Conservation (phyloP, 495 filamentous ascomycete species). For the Neurospora sp. region DNA sequence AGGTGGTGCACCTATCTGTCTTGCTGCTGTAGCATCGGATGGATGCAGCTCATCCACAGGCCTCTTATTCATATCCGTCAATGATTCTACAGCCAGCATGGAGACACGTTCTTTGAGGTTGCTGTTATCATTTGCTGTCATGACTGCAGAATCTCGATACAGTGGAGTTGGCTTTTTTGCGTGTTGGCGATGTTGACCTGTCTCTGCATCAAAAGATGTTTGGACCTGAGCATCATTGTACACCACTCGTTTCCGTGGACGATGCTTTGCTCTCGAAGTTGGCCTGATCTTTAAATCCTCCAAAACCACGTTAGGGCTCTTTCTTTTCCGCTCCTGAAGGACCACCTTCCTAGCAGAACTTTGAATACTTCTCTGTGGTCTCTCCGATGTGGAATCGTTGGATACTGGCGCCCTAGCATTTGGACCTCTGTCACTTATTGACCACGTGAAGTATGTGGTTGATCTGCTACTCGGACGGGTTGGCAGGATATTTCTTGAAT, state of each 20-base stretch:
- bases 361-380: background rate
- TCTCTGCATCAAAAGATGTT: background rate
- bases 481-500: background rate
- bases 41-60: background rate
- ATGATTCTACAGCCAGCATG: background rate
- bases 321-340: background rate
- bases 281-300: background rate
- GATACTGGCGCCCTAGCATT: background rate
- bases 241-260: background rate
- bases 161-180: background rate
- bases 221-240: background rate
- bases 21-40: background rate
- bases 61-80: background rate
- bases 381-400: background rate
- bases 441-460: slow-evolving; percentile 25
- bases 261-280: background rate
- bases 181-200: background rate
- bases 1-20: background rate
- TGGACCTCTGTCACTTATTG: slow-evolving; percentile 10
- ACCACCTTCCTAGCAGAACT: background rate
- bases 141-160: background rate
- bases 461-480: slow-evolving; percentile 1
- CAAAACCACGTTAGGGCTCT: background rate
- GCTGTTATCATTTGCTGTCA: background rate
- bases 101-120: background rate